Evolutionary conservation across 371 early-diverging fungal genomes (phyloP).

Genomic region (Syncephalis plumigaleata): DNA sequence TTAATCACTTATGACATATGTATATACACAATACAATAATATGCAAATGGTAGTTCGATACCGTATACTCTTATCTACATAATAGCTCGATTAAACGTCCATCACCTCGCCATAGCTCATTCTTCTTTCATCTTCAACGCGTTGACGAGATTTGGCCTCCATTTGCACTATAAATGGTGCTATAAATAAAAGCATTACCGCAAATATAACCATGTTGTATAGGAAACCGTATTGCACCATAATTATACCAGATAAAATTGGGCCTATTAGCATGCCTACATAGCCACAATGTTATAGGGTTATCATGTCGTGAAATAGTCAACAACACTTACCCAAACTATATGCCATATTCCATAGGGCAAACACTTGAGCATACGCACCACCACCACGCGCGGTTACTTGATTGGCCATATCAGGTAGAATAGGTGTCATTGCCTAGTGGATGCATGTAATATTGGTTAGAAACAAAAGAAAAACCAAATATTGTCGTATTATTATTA

Average conservation of each 20-base stretch:
- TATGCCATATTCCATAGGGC: constrained; percentile 33
- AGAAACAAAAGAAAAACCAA: no score
- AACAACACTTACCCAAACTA: neutral
- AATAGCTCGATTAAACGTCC: no score
- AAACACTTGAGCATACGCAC: constrained; percentile 31
- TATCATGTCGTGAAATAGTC: neutral
- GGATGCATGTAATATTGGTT: constrained; percentile 34
- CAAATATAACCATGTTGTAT: constrained; percentile 14
- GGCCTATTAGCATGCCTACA: constrained; percentile 28
- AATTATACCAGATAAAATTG: constrained; percentile 26
- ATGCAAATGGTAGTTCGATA: no score
- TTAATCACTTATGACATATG: no score
- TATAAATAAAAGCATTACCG: neutral
- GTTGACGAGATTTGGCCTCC: no score
- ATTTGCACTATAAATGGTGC: neutral
- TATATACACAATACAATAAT: no score
- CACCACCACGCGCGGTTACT: constrained; percentile 13
- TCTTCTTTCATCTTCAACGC: no score
- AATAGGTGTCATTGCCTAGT: constrained; percentile 5
- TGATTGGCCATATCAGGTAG: constrained; percentile 2
- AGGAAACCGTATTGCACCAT: constrained; percentile 12
- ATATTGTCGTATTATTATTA: no score
- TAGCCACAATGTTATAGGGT: neutral
- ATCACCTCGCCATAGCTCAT: no score
- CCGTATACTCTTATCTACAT: no score